Conservation (phyloP, 2,329 filamentous ascomycete species). For the Aotearoamyces nothofagi region DNA sequence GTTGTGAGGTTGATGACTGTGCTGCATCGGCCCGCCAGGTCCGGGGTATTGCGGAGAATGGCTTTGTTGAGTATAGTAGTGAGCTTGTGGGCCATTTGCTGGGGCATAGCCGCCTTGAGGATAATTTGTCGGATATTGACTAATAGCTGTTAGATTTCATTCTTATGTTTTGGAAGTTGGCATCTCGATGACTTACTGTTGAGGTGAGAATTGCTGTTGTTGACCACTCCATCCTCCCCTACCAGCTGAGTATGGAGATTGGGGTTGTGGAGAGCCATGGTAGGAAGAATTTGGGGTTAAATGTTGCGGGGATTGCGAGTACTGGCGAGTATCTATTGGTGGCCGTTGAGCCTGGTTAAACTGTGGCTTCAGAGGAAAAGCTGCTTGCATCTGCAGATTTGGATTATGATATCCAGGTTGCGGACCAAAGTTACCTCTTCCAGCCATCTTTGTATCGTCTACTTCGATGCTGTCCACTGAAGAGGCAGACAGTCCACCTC, state of each 20-base stretch:
- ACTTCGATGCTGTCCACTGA: conserved; percentile 22
- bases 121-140: conserved; percentile 48
- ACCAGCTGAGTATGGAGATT: conserved; percentile 41
- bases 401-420: conserved; percentile 20
- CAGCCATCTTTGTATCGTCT: conserved; percentile 22
- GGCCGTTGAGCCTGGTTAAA: conserved; percentile 18
- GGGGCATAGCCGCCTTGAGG: conserved; percentile 37
- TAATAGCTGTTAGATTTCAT: conserved; percentile 27
- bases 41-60: conserved; percentile 33
- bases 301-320: conserved; percentile 43
- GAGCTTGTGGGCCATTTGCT: conserved; percentile 34
- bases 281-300: conserved; percentile 35
- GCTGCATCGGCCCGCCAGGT: conserved; percentile 36
- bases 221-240: conserved; percentile 33
- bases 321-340: conserved; percentile 24
- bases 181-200: conserved; percentile 28
- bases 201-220: conserved; percentile 20
- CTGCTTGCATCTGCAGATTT: conserved; percentile 21
- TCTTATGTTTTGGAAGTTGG: conserved; percentile 15
- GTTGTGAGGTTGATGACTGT: conserved; percentile 26
- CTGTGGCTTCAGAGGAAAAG: conserved; percentile 20
- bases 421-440: conserved; percentile 19
- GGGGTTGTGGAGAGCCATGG: conserved; percentile 44
- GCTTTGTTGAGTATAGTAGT: conserved; percentile 33
- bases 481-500: too few species aligned